These are phyloP conservation scores for Saksenaea oblongispora DNA, from an alignment of 371 early-diverging fungal species.

Conservation along the genomic window DNA sequence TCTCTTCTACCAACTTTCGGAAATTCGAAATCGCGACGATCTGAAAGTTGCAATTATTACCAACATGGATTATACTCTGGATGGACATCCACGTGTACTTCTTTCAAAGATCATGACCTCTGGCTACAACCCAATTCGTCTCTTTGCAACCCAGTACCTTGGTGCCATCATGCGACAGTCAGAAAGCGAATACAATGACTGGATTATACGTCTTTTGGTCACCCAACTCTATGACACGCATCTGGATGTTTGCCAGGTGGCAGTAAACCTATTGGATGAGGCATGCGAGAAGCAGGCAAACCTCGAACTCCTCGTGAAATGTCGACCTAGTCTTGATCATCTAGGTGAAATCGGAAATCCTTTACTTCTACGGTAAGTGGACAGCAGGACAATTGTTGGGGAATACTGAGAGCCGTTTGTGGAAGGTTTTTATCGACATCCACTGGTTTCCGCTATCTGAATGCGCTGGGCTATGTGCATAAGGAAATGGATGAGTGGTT, in stretches of 20 bases:
- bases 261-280: conserved; percentile 71
- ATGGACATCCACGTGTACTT: conserved; percentile 83
- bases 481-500: conserved; percentile 85
- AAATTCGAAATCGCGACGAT: conserved; percentile 81
- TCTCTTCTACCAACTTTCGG: conserved; percentile 79
- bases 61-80: conserved; percentile 77
- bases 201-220: conserved; percentile 76
- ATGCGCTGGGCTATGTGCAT: conserved; percentile 73
- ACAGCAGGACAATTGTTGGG: neutral
- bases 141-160: conserved; percentile 77
- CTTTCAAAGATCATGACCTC: conserved; percentile 85
- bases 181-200: conserved; percentile 67
- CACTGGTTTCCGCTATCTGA: conserved; percentile 72
- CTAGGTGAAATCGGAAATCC: conserved; percentile 74
- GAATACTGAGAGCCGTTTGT: neutral
- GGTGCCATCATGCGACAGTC: conserved; percentile 64
- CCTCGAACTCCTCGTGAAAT: conserved; percentile 66
- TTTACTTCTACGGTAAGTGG: conserved; percentile 56
- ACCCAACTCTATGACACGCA: conserved; percentile 86
- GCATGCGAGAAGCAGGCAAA: conserved; percentile 71
- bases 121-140: conserved; percentile 75
- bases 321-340: conserved; percentile 75
- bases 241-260: conserved; percentile 73
- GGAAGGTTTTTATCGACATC: conserved; percentile 70
- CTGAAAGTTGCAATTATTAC: conserved; percentile 76